phyloP scores from a whole-genome alignment of 2,329 filamentous ascomycete species.

The Fusarium miscanthi region DNA sequence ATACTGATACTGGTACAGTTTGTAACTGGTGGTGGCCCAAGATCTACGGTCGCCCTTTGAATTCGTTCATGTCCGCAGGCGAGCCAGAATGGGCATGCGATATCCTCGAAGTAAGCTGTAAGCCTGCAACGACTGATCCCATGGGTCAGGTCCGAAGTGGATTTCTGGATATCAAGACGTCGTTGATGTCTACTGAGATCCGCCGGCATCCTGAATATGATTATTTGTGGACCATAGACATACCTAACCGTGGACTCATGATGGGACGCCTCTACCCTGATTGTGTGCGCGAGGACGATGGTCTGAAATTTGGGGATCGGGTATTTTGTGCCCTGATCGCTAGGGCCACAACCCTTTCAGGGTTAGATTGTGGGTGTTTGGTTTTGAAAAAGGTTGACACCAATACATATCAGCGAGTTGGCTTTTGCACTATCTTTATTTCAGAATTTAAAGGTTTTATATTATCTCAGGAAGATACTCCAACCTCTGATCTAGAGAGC shows the following conservation, averaged over 20 bases:
- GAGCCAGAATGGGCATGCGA: not conserved
- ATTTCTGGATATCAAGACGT: not conserved
- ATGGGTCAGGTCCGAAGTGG: not conserved
- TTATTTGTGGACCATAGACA: not conserved
- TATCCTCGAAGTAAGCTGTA: not conserved
- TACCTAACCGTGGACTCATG: not conserved
- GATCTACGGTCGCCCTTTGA: too few relatives aligned
- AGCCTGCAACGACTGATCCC: not conserved
- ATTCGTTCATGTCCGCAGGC: too few relatives aligned
- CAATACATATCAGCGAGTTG: not conserved
- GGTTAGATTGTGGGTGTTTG: not conserved
- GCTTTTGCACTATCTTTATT: not conserved
- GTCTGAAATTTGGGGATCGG: not conserved
- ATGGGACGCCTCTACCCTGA: not conserved
- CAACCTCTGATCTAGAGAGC: rapidly evolving
- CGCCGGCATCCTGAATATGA: not conserved
- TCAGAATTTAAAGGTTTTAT: too few relatives aligned
- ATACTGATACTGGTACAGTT: not conserved
- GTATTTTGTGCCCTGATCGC: not conserved
- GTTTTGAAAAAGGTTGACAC: not conserved
- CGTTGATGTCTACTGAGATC: not conserved
- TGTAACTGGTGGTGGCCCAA: not conserved
- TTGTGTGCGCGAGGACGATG: not conserved
- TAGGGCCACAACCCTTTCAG: rapidly evolving
- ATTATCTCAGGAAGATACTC: too few relatives aligned